Percentiles rank a stretch among this genome's conserved stretches.
Conservation (phyloP, 495 filamentous ascomycete genomes). For the Penicillium diatomitis region DNA sequence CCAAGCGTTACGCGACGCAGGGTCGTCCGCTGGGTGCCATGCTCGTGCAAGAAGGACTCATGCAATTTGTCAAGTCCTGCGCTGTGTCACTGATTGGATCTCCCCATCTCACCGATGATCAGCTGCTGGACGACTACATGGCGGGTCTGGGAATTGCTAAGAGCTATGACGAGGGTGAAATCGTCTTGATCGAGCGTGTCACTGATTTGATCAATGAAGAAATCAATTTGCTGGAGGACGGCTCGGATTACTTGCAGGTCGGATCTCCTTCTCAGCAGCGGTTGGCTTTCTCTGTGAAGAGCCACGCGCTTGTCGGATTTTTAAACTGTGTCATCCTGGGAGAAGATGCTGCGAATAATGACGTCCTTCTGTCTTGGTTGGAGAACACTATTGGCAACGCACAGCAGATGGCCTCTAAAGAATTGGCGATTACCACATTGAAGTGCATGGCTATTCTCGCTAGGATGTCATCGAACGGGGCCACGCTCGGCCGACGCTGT, state of each 20-base stretch:
- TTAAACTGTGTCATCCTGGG: conserved; percentile 74
- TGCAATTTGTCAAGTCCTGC: conserved; percentile 69
- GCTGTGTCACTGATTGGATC: conserved; percentile 61
- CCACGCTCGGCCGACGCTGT: conserved; percentile 68
- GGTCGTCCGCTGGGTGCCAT: conserved; percentile 85
- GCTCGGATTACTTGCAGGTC: conserved; percentile 77
- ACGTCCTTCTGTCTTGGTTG: conserved; percentile 79
- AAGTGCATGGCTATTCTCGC: conserved; percentile 76
- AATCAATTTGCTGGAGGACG: conserved; percentile 79
- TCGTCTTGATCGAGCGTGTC: conserved; percentile 53
- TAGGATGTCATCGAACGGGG: conserved; percentile 58
- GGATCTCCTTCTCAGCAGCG: conserved; percentile 80
- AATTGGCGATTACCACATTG: conserved; percentile 64
- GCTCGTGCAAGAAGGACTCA: conserved; percentile 78
- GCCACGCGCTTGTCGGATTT: conserved; percentile 69
- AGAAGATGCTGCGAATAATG: conserved; percentile 68
- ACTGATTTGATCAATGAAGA: conserved; percentile 69
- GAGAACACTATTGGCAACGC: conserved; percentile 68
- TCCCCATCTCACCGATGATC: conserved; percentile 46
- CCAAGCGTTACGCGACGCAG: conserved; percentile 69
- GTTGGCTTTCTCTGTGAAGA: conserved; percentile 78
- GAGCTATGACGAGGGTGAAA: conserved; percentile 32
- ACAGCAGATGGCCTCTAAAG: conserved; percentile 68
- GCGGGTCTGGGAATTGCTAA: conserved; percentile 37
- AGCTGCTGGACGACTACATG: conserved; percentile 73